Conservation (phyloP, 371 early-diverging fungal species). For the Nematocida sp. region DNA sequence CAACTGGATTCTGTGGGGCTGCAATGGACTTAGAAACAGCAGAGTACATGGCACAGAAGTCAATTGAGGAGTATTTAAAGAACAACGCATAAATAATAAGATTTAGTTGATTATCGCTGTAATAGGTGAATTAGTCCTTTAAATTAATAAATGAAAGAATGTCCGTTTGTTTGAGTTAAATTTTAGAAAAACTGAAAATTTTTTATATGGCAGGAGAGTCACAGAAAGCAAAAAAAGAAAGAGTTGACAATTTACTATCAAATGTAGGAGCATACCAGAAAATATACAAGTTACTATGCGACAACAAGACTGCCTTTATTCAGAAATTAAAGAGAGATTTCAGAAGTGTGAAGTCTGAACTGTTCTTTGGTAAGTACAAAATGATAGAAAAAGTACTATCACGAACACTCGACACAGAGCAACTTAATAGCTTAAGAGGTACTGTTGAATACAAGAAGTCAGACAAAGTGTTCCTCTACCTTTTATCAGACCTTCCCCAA, state of each 20-base stretch:
- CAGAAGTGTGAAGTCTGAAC: slow-evolving; percentile 36
- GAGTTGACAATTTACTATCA: slow-evolving; percentile 31
- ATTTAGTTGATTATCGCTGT: no score
- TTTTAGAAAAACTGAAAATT: not conserved
- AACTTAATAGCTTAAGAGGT: slow-evolving; percentile 4
- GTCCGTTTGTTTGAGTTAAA: slow-evolving; percentile 1
- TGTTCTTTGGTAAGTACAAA: slow-evolving; percentile 59
- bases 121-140: no score
- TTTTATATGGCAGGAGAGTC: slow-evolving; percentile 2
- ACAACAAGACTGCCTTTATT: slow-evolving; percentile 55
- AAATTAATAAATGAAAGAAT: no score
- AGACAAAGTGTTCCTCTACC: slow-evolving; percentile 31
- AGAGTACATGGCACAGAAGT: slow-evolving; percentile 60
- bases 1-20: slow-evolving; percentile 74
- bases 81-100: not conserved
- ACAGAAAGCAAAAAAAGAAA: slow-evolving; percentile 29
- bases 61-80: slow-evolving; percentile 22
- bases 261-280: slow-evolving; percentile 24
- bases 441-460: slow-evolving; percentile 39
- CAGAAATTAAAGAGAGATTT: slow-evolving; percentile 22
- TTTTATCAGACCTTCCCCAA: slow-evolving; percentile 10
- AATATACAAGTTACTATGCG: slow-evolving; percentile 47
- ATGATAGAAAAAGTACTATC: slow-evolving; percentile 50
- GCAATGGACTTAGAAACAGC: slow-evolving; percentile 61
- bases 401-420: slow-evolving; percentile 12